Conservation (phyloP, 805 yeast species). For the Limtongia smithiae region DNA sequence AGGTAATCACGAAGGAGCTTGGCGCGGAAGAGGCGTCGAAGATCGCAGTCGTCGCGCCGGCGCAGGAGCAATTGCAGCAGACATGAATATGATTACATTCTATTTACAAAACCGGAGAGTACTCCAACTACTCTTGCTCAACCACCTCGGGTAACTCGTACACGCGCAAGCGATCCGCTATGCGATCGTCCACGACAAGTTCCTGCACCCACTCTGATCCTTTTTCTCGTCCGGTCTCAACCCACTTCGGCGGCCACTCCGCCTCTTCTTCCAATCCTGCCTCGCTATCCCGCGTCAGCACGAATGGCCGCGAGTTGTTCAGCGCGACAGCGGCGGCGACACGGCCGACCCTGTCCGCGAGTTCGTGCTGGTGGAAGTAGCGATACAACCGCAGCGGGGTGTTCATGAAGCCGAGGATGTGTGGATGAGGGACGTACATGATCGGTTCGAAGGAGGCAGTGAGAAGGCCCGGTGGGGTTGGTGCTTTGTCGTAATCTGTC, state of each 20-base stretch:
- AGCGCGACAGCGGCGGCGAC: slow-evolving; percentile 53
- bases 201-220: slow-evolving; percentile 87
- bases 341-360: slow-evolving; percentile 62
- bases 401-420: slow-evolving; percentile 70
- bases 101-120: not conserved
- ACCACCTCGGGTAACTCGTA: slow-evolving; percentile 29
- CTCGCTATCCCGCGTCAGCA: slow-evolving; percentile 41
- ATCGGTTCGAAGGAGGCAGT: slow-evolving; percentile 51
- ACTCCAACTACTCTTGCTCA: not conserved
- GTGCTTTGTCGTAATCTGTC: slow-evolving; percentile 51
- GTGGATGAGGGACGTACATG: slow-evolving; percentile 70
- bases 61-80: not conserved
- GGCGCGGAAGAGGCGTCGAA: slow-evolving; percentile 28
- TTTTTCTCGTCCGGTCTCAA: slow-evolving; percentile 65
- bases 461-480: slow-evolving; percentile 53
- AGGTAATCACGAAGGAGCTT: slow-evolving; percentile 31
- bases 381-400: slow-evolving; percentile 74
- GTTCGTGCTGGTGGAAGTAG: slow-evolving; percentile 68
- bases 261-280: slow-evolving; percentile 60
- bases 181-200: slow-evolving; percentile 64
- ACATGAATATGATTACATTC: not conserved
- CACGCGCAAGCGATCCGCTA: slow-evolving; percentile 46
- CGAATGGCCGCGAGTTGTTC: slow-evolving; percentile 54
- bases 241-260: slow-evolving; percentile 88
- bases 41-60: slow-evolving; percentile 10